Evolutionary conservation across 441 rosid species (phyloP).

Genomic region (Aquilaria agallochum): DNA sequence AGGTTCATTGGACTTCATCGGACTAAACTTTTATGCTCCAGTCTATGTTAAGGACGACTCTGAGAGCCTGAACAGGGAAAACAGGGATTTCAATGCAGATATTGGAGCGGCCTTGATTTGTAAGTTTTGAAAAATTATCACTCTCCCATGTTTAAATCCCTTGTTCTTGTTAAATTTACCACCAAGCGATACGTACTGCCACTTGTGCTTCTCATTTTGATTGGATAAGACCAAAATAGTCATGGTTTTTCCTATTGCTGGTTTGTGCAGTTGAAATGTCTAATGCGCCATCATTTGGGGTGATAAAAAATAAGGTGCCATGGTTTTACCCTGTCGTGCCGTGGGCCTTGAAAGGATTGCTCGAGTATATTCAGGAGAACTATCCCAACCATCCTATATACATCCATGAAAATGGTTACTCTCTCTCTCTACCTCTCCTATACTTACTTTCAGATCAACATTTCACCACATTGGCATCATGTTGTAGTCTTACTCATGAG

Average conservation of each 20-base stretch:
- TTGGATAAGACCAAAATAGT: neutral
- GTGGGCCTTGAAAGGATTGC: conserved; percentile 40
- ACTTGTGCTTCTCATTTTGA: neutral
- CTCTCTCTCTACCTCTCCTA: conserved; percentile 6
- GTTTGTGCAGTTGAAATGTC: conserved; percentile 14
- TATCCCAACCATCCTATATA: conserved; percentile 69
- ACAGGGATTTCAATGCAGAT: conserved; percentile 39
- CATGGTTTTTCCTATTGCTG: neutral
- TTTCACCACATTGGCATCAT: too few species aligned
- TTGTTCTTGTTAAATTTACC: too few species aligned
- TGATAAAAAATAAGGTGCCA: neutral
- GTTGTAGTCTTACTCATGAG: too few species aligned
- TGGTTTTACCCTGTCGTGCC: conserved; percentile 20
- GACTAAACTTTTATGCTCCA: conserved; percentile 41
- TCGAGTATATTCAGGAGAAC: conserved; percentile 47
- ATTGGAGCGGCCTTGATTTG: conserved; percentile 22
- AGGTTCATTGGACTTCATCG: conserved; percentile 67
- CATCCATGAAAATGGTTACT: conserved; percentile 72
- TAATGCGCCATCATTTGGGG: conserved; percentile 6
- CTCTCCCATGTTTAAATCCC: neutral
- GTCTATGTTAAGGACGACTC: conserved; percentile 26
- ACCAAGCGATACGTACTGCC: neutral
- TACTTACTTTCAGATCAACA: too few species aligned
- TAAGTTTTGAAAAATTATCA: conserved; percentile 15
- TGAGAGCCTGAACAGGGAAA: conserved; percentile 19